Evolutionary conservation across 2,329 filamentous ascomycete genomes (phyloP).

Genomic region (Claviceps spartinae): DNA sequence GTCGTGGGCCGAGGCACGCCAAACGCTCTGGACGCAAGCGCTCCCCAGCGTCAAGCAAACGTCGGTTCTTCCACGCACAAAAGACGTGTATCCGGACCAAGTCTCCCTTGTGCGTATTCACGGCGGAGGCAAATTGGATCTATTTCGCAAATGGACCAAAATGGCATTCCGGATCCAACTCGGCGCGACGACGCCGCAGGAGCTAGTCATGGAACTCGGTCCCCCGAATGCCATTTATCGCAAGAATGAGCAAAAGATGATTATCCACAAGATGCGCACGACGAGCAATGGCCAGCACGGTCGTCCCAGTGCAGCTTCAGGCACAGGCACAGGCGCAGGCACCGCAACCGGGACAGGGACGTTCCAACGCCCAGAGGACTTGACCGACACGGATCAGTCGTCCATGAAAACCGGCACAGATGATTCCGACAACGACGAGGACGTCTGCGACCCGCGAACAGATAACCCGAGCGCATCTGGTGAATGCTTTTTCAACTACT

Average conservation of each 20-base stretch:
- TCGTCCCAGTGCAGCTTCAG: conserved; percentile 25
- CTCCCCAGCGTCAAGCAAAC: conserved; percentile 64
- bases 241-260: conserved; percentile 78
- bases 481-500: conserved; percentile 95
- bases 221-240: conserved; percentile 89
- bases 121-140: conserved; percentile 64
- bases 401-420: conserved; percentile 59
- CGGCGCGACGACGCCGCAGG: conserved; percentile 81
- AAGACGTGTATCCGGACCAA: conserved; percentile 77
- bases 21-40: conserved; percentile 60
- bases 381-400: conserved; percentile 62
- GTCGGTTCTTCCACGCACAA: conserved; percentile 53
- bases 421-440: conserved; percentile 47
- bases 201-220: conserved; percentile 78
- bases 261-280: conserved; percentile 59
- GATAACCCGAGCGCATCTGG: conserved; percentile 39
- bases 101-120: conserved; percentile 68
- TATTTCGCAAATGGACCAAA: conserved; percentile 57
- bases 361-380: conserved; percentile 37
- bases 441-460: conserved; percentile 42
- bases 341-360: conserved; percentile 23
- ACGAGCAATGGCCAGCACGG: conserved; percentile 36
- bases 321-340: conserved; percentile 17
- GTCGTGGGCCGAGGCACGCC: conserved; percentile 77
- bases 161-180: conserved; percentile 58